A percentile compares a stretch with the other conserved stretches of the same genome.
These are phyloP conservation scores for Trichoderma guizhouense DNA, from an alignment of 2,329 filamentous ascomycete species.

Conservation along the genomic window DNA sequence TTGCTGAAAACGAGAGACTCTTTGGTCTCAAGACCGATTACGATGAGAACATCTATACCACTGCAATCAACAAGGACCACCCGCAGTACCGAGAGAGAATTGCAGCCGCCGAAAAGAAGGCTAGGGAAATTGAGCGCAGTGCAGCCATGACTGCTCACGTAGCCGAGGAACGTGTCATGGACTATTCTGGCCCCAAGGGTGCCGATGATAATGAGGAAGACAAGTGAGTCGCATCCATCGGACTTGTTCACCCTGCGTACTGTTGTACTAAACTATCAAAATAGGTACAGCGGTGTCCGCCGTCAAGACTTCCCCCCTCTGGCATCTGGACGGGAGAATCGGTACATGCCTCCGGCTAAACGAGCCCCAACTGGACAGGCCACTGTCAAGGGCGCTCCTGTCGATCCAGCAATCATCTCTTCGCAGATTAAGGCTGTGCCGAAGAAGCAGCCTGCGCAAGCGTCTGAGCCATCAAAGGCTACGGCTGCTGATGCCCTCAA, in stretches of 20 bases:
- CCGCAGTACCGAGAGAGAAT: slow-evolving; percentile 76
- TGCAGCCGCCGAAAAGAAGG: slow-evolving; percentile 77
- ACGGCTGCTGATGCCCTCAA: slow-evolving; percentile 28
- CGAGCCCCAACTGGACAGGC: slow-evolving; percentile 73
- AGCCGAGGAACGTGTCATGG: slow-evolving; percentile 80
- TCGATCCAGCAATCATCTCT: slow-evolving; percentile 88
- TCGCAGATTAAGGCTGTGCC: slow-evolving; percentile 62
- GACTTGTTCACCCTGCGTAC: slow-evolving; percentile 12
- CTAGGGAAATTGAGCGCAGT: slow-evolving; percentile 82
- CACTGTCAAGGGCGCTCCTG: slow-evolving; percentile 70
- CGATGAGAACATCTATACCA: slow-evolving; percentile 93
- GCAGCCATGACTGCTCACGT: slow-evolving; percentile 74
- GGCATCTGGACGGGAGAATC: slow-evolving; percentile 50
- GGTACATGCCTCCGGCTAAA: slow-evolving; percentile 87
- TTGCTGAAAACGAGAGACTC: slow-evolving; percentile 79
- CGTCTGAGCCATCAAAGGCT: slow-evolving; percentile 4
- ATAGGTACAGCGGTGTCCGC: slow-evolving; percentile 85
- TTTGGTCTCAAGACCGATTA: slow-evolving; percentile 90
- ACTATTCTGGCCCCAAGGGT: slow-evolving; percentile 59
- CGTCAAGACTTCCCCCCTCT: slow-evolving; percentile 72
- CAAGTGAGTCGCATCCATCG: slow-evolving; percentile 55
- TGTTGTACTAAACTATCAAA: slow-evolving; percentile 23
- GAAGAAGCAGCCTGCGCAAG: slow-evolving; percentile 36
- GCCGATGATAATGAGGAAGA: slow-evolving; percentile 85
- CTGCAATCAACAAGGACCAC: slow-evolving; percentile 77